A percentile compares a stretch with the other conserved stretches of the same genome.
Conservation (phyloP, 495 filamentous ascomycete genomes). For the Pseudomonodictys pantanalensis region DNA sequence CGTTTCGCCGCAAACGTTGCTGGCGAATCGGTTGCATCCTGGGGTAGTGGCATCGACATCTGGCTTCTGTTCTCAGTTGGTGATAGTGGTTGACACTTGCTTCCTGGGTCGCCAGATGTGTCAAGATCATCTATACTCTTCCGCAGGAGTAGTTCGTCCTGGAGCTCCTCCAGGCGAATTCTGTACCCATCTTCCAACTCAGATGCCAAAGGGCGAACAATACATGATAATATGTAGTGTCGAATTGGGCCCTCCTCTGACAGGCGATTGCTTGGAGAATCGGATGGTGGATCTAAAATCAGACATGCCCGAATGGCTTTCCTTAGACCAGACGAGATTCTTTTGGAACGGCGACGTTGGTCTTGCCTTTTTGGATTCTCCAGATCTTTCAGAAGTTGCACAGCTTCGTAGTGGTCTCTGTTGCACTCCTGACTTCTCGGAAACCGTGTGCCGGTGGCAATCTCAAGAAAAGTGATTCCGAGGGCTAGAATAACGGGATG, state of each 20-base stretch:
- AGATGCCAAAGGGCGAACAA: neutral
- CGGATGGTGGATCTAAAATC: neutral
- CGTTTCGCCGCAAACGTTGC: too few species aligned
- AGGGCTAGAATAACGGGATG: neutral
- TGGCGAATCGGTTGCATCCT: too few species aligned
- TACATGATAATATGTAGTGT: neutral
- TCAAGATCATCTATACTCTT: neutral
- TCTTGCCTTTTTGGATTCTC: too few species aligned
- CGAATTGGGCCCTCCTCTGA: neutral
- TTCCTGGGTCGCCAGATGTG: neutral
- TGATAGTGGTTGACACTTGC: too few species aligned
- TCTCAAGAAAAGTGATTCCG: neutral
- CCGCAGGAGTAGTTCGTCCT: neutral
- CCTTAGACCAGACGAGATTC: neutral
- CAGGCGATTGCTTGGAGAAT: neutral
- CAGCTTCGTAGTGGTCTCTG: neutral
- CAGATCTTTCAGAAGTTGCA: neutral
- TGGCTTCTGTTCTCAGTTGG: too few species aligned
- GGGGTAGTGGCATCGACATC: too few species aligned
- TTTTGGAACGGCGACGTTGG: neutral
- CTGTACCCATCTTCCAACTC: neutral
- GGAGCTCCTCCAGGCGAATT: neutral
- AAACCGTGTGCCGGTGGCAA: neutral
- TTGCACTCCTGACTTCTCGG: neutral
- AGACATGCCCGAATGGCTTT: neutral